Conservation (phyloP, 768 basidiomycete species). For the Suillus discolor region DNA sequence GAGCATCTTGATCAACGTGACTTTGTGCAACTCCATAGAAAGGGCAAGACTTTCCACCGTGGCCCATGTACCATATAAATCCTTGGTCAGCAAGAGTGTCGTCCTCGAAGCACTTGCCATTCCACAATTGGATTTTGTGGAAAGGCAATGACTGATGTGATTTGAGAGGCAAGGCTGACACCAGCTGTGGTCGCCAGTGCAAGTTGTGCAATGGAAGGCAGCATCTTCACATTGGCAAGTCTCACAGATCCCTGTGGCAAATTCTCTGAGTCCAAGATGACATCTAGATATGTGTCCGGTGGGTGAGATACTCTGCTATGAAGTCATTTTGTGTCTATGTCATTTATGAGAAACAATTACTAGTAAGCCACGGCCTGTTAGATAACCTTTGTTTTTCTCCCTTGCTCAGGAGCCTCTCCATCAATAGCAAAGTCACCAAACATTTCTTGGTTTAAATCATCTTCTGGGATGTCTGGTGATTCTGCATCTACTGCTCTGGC, state of each 20-base stretch:
- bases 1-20: neutral
- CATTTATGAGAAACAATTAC: neutral
- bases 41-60: slow-evolving; percentile 22
- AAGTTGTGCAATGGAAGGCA: slow-evolving; percentile 1
- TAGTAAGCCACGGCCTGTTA: neutral
- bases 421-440: neutral
- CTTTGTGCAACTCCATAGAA: neutral
- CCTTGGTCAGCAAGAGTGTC: slow-evolving; percentile 22
- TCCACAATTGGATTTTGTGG: slow-evolving; percentile 24
- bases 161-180: neutral
- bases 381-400: neutral
- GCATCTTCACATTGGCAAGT: neutral
- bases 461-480: neutral
- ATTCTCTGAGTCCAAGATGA: slow-evolving; percentile 4
- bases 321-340: slow-evolving; percentile 10
- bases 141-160: slow-evolving; percentile 6
- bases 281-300: neutral
- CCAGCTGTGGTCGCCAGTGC: slow-evolving; percentile 7
- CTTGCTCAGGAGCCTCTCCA: neutral
- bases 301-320: slow-evolving; percentile 6
- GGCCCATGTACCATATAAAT: slow-evolving; percentile 20
- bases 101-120: slow-evolving; percentile 12
- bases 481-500: neutral
- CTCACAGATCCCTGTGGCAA: slow-evolving; percentile 1
- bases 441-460: neutral